Conservation (phyloP, 129 eudicot species). For the Flaveria linearis region DNA sequence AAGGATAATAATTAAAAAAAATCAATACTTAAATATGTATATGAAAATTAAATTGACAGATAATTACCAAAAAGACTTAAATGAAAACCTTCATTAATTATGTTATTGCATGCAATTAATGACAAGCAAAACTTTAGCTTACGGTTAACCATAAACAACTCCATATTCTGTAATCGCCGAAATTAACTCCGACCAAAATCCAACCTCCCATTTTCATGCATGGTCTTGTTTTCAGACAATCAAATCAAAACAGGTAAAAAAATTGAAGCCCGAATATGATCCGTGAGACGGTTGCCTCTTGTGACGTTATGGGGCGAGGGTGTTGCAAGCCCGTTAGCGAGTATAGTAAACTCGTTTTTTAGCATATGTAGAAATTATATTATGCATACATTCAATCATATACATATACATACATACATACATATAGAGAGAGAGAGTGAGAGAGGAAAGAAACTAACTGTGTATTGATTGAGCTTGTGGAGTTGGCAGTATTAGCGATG, state of each 20-base stretch:
- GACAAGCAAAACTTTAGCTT: constrained; percentile 22
- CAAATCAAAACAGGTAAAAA: not conserved
- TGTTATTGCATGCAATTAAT: constrained; percentile 31
- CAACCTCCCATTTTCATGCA: constrained; percentile 1
- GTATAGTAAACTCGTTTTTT: no score
- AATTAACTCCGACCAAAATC: constrained; percentile 17
- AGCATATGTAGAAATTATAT: no score
- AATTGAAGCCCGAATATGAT: not conserved
- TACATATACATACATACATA: not conserved
- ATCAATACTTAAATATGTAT: not conserved
- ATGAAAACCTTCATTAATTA: not conserved
- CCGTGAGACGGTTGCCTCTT: no score
- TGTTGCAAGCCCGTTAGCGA: no score
- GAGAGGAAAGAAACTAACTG: constrained; percentile 23
- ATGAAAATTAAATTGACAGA: not conserved
- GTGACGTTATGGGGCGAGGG: no score
- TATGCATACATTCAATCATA: not conserved
- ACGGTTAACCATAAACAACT: constrained; percentile 18
- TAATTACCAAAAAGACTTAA: not conserved
- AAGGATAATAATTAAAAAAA: not conserved
- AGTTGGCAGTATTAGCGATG: not conserved
- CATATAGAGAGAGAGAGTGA: not conserved
- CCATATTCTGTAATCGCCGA: constrained; percentile 9
- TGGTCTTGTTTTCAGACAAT: not conserved
- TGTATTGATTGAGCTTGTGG: constrained; percentile 12